These are phyloP conservation scores for Endotrypanum monterogeii DNA, from an alignment of 208 protist species.

Conservation along the genomic window DNA sequence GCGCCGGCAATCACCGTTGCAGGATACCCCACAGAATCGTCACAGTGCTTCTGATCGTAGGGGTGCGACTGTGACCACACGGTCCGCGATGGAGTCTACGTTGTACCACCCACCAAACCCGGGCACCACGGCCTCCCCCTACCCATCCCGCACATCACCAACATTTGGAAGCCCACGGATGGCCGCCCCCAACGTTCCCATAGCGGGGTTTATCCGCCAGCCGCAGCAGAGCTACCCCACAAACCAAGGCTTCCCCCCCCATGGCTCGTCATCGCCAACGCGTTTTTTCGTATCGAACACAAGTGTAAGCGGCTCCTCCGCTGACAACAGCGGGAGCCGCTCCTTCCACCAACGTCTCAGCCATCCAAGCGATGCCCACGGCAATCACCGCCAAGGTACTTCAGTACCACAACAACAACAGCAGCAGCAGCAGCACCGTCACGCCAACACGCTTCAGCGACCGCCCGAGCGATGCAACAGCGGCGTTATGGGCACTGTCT, in stretches of 20 bases:
- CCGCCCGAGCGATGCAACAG: slow-evolving; percentile 11
- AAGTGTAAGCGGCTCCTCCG: slow-evolving; percentile 27
- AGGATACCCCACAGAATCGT: background rate
- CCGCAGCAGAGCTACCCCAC: slow-evolving; percentile 7
- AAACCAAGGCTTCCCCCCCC: background rate
- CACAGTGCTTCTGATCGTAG: background rate
- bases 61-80: background rate
- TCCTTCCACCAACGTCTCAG: background rate
- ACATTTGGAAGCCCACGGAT: background rate
- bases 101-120: background rate
- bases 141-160: background rate
- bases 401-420: slow-evolving; percentile 5
- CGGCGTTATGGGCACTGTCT: slow-evolving; percentile 30
- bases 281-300: slow-evolving; percentile 11
- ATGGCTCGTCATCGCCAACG: background rate
- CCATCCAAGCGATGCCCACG: background rate
- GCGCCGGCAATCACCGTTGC: background rate
- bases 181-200: background rate
- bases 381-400: background rate
- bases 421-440: slow-evolving; percentile 7
- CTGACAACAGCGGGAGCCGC: slow-evolving; percentile 5
- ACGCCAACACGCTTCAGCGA: background rate
- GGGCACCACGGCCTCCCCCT: background rate
- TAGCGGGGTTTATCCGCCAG: background rate
- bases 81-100: background rate